These are phyloP conservation scores for Solanum megistacrolobum DNA, from an alignment of 257 asterid species.

Conservation along the genomic window DNA sequence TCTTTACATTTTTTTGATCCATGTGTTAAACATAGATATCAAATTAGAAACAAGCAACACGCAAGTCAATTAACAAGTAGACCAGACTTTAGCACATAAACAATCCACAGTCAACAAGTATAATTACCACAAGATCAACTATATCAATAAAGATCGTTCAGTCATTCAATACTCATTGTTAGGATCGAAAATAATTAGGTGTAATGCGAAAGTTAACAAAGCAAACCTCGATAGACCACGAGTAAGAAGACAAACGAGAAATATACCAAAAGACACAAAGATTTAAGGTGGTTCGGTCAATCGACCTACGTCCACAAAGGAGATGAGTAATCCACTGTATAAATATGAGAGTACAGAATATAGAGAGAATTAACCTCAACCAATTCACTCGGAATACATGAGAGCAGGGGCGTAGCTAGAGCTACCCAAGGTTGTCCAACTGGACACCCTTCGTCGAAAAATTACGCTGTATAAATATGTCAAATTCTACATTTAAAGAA, in stretches of 20 bases:
- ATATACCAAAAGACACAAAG: background rate
- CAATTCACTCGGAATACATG: background rate
- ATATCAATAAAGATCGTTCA: background rate
- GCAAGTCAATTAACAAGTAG: background rate
- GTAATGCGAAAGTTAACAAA: background rate
- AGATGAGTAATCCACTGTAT: background rate
- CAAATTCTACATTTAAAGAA: no score
- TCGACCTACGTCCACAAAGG: background rate
- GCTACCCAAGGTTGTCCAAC: no score
- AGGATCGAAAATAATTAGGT: background rate
- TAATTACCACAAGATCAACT: background rate
- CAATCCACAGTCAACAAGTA: background rate
- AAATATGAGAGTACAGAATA: no score
- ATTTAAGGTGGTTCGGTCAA: background rate
- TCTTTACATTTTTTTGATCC: background rate
- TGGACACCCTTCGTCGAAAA: no score
- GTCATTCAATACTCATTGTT: background rate
- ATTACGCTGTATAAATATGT: no score
- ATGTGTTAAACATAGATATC: background rate
- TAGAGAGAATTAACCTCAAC: background rate
- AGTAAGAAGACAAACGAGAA: background rate
- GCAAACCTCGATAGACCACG: no score
- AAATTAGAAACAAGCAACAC: background rate
- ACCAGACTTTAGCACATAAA: background rate
- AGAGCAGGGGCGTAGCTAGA: no score